Evolutionary conservation across 768 basidiomycete species (phyloP).

Genomic region (Russula earlei): DNA sequence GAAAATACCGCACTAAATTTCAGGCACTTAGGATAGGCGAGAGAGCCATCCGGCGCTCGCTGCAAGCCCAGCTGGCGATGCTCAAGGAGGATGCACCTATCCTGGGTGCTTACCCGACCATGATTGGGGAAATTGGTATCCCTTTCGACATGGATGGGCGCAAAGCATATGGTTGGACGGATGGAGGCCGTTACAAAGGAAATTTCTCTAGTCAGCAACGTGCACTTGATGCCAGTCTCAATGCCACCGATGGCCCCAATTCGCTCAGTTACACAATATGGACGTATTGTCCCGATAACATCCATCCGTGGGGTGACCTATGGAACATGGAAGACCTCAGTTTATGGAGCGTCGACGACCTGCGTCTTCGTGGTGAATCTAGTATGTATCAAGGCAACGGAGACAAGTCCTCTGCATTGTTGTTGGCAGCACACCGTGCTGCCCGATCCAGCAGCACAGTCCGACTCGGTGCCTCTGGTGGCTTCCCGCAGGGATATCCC

Average conservation of each 20-base stretch:
- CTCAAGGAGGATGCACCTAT: constrained; percentile 65
- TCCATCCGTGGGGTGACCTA: constrained; percentile 85
- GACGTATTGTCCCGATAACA: constrained; percentile 79
- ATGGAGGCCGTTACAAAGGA: constrained; percentile 56
- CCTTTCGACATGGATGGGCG: constrained; percentile 93
- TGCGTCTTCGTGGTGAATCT: constrained; percentile 26
- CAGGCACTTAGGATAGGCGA: constrained; percentile 81
- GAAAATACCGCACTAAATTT: constrained; percentile 59
- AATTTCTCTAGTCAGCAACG: constrained; percentile 72
- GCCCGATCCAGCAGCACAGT: constrained; percentile 6
- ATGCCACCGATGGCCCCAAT: constrained; percentile 69
- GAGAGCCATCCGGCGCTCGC: constrained; percentile 62
- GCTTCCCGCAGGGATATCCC: constrained; percentile 17
- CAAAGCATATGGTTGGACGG: constrained; percentile 71
- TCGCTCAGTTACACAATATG: constrained; percentile 75
- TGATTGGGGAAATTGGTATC: constrained; percentile 93
- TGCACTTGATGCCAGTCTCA: constrained; percentile 80
- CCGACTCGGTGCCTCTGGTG: not conserved
- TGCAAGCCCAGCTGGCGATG: constrained; percentile 76
- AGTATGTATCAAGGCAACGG: constrained; percentile 23
- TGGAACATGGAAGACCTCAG: constrained; percentile 97
- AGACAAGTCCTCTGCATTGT: constrained; percentile 33
- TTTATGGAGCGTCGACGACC: constrained; percentile 75
- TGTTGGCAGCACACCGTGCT: constrained; percentile 28
- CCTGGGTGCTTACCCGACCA: constrained; percentile 67